phyloP scores from a whole-genome alignment of 257 asterid genomes.

The Nicotiana knightiana region DNA sequence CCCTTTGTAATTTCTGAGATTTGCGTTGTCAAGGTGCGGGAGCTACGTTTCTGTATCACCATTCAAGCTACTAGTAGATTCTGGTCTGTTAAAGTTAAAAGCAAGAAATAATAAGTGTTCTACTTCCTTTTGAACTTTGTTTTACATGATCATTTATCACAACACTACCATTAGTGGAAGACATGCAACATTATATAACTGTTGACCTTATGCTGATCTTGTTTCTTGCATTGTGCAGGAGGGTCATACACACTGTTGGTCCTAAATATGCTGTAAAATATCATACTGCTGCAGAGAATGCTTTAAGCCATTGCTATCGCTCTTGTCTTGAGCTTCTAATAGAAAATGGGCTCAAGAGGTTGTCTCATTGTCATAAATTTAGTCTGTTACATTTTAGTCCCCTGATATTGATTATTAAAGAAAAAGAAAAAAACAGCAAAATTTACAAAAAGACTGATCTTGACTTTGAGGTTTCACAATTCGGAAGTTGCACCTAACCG shows the following conservation, averaged over 20 bases:
- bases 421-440: background rate
- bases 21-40: background rate
- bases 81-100: background rate
- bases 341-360: slow-evolving; percentile 65
- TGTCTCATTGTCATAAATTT: slow-evolving; percentile 11
- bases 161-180: background rate
- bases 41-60: background rate
- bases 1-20: background rate
- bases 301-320: slow-evolving; percentile 92
- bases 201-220: background rate
- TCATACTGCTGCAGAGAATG: slow-evolving; percentile 98
- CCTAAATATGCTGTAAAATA: slow-evolving; percentile 96
- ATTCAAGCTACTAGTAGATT: background rate
- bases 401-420: background rate
- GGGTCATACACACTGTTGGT: slow-evolving; percentile 96
- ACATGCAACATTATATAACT: background rate
- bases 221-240: slow-evolving; percentile 48
- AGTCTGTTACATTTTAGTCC: slow-evolving; percentile 10
- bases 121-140: background rate
- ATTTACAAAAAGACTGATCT: background rate
- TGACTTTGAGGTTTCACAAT: background rate
- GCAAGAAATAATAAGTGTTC: background rate
- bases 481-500: slow-evolving; percentile 6
- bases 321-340: slow-evolving; percentile 37
- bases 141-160: background rate